phyloP scores from a whole-genome alignment of 2,329 filamentous ascomycete genomes.

The Trichoderma atrobrunneum region DNA sequence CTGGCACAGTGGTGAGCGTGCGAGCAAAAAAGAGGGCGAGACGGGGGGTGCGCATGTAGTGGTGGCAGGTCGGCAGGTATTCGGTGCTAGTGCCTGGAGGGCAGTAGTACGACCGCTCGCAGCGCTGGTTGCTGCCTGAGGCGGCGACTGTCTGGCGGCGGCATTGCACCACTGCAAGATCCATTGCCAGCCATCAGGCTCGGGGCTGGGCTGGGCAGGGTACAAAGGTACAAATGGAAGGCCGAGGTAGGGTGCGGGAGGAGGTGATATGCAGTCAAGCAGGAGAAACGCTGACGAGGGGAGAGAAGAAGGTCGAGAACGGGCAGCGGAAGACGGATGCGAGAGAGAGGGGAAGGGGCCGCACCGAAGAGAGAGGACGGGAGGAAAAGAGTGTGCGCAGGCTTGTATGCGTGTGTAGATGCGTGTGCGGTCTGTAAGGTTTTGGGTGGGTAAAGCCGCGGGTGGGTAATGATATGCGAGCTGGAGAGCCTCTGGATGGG shows the following conservation, averaged over 20 bases:
- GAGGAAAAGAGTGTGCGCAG: slow-evolving; percentile 1
- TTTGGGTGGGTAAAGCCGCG: slow-evolving; percentile 4
- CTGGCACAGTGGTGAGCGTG: not conserved
- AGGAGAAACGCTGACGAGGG: not conserved
- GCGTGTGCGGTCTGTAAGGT: slow-evolving; percentile 3
- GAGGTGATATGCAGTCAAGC: slow-evolving; percentile 1
- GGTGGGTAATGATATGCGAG: slow-evolving; percentile 6
- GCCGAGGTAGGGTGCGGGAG: not conserved
- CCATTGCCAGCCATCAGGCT: not conserved
- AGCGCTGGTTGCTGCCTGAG: not conserved
- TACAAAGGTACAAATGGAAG: not conserved
- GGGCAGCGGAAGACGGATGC: slow-evolving; percentile 5
- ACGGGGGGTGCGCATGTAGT: slow-evolving; percentile 18
- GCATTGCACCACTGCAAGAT: not conserved
- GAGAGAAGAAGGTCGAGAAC: not conserved
- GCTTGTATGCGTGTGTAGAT: slow-evolving; percentile 6
- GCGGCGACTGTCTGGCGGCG: not conserved
- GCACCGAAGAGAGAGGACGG: not conserved
- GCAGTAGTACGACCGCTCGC: not conserved
- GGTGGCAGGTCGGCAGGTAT: not conserved
- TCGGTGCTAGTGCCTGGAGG: not conserved
- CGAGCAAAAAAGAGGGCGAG: not conserved
- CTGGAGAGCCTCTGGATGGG: not conserved
- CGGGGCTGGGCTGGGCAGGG: not conserved
- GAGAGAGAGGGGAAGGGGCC: slow-evolving; percentile 10